These are phyloP conservation scores for Aspergillus pseudotamarii DNA, from an alignment of 2,329 filamentous ascomycete genomes.

Conservation along the genomic window DNA sequence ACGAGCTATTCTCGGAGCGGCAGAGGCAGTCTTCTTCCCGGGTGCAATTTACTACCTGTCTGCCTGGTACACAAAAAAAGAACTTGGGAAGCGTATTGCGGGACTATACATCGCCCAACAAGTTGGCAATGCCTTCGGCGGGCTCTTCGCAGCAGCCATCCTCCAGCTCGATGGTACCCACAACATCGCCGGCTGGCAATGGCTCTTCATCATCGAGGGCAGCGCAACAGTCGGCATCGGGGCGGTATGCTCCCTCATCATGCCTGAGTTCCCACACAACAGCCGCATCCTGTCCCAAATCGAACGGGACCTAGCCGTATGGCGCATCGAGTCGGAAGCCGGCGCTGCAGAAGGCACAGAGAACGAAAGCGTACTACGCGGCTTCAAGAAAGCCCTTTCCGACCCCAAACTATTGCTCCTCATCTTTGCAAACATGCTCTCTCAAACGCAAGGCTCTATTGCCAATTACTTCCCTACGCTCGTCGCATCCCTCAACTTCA, in stretches of 20 bases:
- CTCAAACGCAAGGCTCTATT: slow-evolving; percentile 40
- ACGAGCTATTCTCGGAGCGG: slow-evolving; percentile 63
- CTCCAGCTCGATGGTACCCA: slow-evolving; percentile 26
- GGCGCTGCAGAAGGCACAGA: slow-evolving; percentile 44
- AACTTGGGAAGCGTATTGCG: slow-evolving; percentile 34
- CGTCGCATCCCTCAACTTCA: slow-evolving; percentile 26
- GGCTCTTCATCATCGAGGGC: slow-evolving; percentile 36
- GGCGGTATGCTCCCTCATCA: slow-evolving; percentile 36
- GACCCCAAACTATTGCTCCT: slow-evolving; percentile 44
- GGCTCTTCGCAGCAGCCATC: slow-evolving; percentile 31
- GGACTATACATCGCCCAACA: slow-evolving; percentile 33
- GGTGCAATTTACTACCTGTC: slow-evolving; percentile 46
- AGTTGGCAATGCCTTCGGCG: slow-evolving; percentile 30
- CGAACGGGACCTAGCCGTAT: slow-evolving; percentile 27
- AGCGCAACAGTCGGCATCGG: slow-evolving; percentile 31
- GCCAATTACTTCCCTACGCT: slow-evolving; percentile 32
- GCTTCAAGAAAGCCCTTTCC: slow-evolving; percentile 33
- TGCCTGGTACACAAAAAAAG: slow-evolving; percentile 44
- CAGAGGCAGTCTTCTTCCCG: slow-evolving; percentile 64
- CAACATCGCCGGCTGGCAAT: slow-evolving; percentile 28
- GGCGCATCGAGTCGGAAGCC: slow-evolving; percentile 36
- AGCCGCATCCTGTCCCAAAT: slow-evolving; percentile 32
- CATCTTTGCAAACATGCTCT: slow-evolving; percentile 45
- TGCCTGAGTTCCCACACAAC: slow-evolving; percentile 47
- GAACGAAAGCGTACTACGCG: slow-evolving; percentile 29